phyloP scores from a whole-genome alignment of 208 protist genomes.

The Crithidia fasciculata region DNA sequence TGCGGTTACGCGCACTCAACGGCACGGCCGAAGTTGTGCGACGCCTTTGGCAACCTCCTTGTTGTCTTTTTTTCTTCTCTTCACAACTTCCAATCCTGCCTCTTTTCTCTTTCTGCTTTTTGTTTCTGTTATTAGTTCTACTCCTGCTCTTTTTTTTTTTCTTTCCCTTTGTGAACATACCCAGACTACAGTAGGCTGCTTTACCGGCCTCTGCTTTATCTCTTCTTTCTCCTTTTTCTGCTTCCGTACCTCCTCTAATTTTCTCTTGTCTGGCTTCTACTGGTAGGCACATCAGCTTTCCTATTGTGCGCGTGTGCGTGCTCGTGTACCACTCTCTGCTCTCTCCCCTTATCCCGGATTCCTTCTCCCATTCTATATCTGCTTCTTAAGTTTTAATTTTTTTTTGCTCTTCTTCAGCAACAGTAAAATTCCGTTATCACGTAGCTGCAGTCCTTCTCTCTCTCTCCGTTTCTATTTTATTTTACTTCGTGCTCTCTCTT shows the following conservation, averaged over 20 bases:
- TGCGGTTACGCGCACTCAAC: background rate
- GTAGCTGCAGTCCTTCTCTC: background rate
- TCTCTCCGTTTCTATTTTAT: background rate
- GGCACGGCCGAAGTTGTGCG: background rate
- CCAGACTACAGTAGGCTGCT: too few relatives aligned
- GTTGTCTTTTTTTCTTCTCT: background rate
- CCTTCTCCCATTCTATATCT: background rate
- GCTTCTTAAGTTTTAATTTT: background rate
- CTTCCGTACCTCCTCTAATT: background rate
- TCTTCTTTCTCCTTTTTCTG: background rate
- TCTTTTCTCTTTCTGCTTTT: background rate
- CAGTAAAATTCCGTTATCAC: too few relatives aligned
- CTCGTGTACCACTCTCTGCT: background rate
- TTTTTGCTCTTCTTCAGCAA: background rate
- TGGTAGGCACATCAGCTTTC: too few relatives aligned
- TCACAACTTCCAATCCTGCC: background rate
- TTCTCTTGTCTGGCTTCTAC: too few relatives aligned
- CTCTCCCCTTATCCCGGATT: background rate
- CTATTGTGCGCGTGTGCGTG: too few relatives aligned
- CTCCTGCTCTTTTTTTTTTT: background rate
- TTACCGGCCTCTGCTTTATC: too few relatives aligned
- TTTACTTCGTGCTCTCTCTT: background rate
- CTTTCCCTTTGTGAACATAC: too few relatives aligned
- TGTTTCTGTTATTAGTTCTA: background rate
- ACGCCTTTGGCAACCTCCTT: background rate